Evolutionary conservation across 208 protist genomes (phyloP).

Genomic region (Acanthamoeba sp.): DNA sequence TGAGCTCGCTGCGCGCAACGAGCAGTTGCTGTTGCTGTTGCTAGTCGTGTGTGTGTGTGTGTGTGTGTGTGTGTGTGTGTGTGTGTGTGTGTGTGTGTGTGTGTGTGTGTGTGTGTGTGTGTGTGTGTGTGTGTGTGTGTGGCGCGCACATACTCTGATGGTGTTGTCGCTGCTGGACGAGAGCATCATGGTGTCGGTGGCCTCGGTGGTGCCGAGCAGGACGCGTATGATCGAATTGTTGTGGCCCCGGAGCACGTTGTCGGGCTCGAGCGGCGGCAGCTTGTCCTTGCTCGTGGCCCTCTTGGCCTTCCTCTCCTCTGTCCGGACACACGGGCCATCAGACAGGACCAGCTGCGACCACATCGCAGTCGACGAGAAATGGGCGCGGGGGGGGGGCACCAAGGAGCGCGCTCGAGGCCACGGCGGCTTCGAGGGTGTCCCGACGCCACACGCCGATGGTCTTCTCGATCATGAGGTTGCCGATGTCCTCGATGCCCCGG

Average conservation of each 20-base stretch:
- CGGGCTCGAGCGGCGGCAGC: background rate
- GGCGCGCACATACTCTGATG: background rate
- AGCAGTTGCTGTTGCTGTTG: too few species aligned
- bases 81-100: too few species aligned
- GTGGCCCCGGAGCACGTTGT: background rate
- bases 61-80: too few species aligned
- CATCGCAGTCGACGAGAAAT: background rate
- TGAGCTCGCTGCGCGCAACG: background rate
- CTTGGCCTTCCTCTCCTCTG: background rate
- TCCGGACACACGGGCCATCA: background rate
- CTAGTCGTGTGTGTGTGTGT: too few species aligned
- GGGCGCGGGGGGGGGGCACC: background rate
- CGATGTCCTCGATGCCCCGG: constrained; percentile 4
- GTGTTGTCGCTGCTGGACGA: constrained; percentile 12
- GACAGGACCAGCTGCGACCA: too few species aligned
- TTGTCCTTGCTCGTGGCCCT: background rate
- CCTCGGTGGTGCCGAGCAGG: background rate
- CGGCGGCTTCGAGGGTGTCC: background rate
- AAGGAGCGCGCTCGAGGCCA: background rate
- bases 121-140: too few species aligned
- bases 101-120: too few species aligned
- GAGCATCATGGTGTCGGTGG: background rate
- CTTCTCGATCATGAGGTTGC: constrained; percentile 58
- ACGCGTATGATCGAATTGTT: background rate
- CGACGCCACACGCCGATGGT: constrained; percentile 52